Conservation (phyloP, 768 basidiomycete genomes). For the Lentinula lateritia region DNA sequence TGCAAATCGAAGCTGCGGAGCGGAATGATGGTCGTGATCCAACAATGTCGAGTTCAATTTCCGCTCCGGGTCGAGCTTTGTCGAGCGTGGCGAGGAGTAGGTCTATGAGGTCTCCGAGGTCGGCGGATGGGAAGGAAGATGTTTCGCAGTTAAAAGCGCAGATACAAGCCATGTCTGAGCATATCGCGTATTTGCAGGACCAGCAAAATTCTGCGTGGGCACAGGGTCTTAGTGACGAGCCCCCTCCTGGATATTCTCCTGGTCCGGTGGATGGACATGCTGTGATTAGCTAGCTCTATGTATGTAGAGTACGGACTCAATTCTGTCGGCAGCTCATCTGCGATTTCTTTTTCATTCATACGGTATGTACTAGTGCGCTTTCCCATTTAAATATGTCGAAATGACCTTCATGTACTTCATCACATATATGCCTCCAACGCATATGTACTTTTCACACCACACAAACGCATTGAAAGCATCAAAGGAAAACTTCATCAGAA, state of each 20-base stretch:
- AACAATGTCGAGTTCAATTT: background rate
- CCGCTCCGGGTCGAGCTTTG: background rate
- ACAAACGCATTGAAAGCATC: background rate
- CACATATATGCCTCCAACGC: too few relatives aligned
- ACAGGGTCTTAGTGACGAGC: slow-evolving; percentile 11
- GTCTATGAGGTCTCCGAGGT: background rate
- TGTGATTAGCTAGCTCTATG: background rate
- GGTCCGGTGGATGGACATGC: background rate
- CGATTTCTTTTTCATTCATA: too few relatives aligned
- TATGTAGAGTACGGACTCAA: background rate
- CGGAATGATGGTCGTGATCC: background rate
- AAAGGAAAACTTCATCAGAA: background rate
- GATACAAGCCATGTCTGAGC: slow-evolving; percentile 7
- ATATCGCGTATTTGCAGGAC: slow-evolving; percentile 8
- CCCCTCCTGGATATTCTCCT: slow-evolving; percentile 11
- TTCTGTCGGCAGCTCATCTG: too few relatives aligned
- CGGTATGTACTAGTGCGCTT: too few relatives aligned
- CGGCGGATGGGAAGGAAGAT: background rate
- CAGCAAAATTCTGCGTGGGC: slow-evolving; percentile 9
- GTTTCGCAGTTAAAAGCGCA: background rate
- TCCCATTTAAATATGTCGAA: too few relatives aligned
- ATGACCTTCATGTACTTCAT: too few relatives aligned
- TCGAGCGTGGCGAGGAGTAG: background rate
- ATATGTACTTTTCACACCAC: too few relatives aligned
- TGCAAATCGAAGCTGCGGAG: slow-evolving; percentile 3